These are phyloP conservation scores for Madurella mycetomatis DNA, from an alignment of 2,329 filamentous ascomycete species.

Conservation along the genomic window DNA sequence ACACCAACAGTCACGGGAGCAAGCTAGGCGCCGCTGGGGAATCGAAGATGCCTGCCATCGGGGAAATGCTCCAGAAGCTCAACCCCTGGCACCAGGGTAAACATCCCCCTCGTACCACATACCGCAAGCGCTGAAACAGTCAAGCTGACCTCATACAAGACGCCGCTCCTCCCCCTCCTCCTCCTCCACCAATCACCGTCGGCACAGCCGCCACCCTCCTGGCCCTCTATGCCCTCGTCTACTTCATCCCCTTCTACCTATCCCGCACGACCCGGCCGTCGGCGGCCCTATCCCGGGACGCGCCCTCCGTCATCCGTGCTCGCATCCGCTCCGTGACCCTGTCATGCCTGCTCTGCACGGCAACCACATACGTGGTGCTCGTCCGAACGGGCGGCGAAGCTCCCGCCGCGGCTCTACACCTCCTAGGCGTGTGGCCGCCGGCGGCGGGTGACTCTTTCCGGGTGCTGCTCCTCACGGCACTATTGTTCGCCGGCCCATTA, in stretches of 20 bases:
- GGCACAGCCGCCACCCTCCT: constrained; percentile 30
- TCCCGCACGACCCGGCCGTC: constrained; percentile 76
- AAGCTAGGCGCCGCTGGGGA: neutral
- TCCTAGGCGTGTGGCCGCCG: constrained; percentile 78
- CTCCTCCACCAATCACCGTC: constrained; percentile 40
- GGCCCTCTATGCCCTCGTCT: constrained; percentile 76
- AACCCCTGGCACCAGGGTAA: constrained; percentile 25
- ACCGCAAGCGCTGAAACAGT: neutral
- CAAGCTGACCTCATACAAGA: constrained; percentile 8
- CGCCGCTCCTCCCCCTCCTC: constrained; percentile 25
- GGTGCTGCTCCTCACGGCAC: constrained; percentile 64
- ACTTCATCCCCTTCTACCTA: constrained; percentile 88
- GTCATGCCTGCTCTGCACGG: constrained; percentile 65
- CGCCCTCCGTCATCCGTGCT: constrained; percentile 81
- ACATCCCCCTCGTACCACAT: neutral
- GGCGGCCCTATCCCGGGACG: constrained; percentile 73
- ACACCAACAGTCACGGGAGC: neutral
- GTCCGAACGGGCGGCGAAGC: constrained; percentile 45
- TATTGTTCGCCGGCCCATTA: constrained; percentile 80
- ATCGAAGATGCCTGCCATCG: constrained; percentile 22
- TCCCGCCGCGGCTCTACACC: constrained; percentile 54
- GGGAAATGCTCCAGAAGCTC: constrained; percentile 18
- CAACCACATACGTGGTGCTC: constrained; percentile 64
- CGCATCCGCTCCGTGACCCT: constrained; percentile 75
- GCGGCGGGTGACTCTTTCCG: constrained; percentile 59